Evolutionary conservation across 345 rosid species (phyloP).

Genomic region (Boechera stricta): DNA sequence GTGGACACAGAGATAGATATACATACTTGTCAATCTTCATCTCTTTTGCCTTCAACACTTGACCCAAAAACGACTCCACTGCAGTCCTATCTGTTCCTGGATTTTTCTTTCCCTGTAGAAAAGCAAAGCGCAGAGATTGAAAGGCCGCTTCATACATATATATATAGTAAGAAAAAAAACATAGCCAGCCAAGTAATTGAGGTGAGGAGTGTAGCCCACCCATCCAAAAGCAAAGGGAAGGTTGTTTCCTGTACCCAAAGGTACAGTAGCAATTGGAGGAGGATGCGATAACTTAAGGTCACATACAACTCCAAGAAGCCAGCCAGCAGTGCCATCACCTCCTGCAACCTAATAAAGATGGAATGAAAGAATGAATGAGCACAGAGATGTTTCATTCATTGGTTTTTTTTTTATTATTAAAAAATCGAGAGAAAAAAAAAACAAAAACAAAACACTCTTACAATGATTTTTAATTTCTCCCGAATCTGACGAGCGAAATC

Average conservation of each 20-base stretch:
- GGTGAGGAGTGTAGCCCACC: slow-evolving; percentile 51
- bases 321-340: slow-evolving; percentile 98
- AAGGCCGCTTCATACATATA: background rate
- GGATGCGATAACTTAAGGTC: slow-evolving; percentile 86
- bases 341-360: slow-evolving; percentile 68
- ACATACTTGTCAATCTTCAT: slow-evolving; percentile 89
- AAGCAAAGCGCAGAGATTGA: background rate
- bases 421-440: background rate
- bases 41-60: slow-evolving; percentile 72
- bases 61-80: slow-evolving; percentile 62
- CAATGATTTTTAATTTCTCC: slow-evolving; percentile 68
- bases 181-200: background rate
- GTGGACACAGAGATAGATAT: background rate
- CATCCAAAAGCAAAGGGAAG: slow-evolving; percentile 96
- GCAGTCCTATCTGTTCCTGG: slow-evolving; percentile 76
- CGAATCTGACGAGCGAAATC: slow-evolving; percentile 58
- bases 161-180: background rate
- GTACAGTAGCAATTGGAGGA: slow-evolving; percentile 91
- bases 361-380: background rate
- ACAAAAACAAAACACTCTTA: slow-evolving; percentile 40
- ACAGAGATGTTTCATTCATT: background rate
- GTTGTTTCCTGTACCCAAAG: slow-evolving; percentile 97
- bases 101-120: slow-evolving; percentile 85
- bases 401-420: background rate
- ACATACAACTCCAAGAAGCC: slow-evolving; percentile 96